Evolutionary conservation across 225 moss, liverwort and hornwort genomes (phyloP).

Genomic region (Lunularia cruciata): DNA sequence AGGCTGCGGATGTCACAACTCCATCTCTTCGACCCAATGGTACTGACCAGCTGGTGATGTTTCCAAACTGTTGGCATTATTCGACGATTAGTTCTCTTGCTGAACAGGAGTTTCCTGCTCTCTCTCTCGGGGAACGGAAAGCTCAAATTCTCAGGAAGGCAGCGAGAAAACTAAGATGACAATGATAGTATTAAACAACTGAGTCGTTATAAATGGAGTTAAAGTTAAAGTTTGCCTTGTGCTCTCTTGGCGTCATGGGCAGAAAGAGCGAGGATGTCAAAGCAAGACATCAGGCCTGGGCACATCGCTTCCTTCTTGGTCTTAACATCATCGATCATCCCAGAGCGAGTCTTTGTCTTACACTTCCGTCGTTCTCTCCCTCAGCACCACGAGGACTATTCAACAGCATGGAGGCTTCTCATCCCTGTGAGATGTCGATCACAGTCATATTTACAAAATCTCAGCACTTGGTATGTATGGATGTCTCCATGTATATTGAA

Average conservation of each 20-base stretch:
- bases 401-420: slow-evolving; percentile 39
- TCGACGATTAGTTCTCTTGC: too few relatives aligned
- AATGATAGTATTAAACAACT: too few relatives aligned
- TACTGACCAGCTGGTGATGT: slow-evolving; percentile 26
- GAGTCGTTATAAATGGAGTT: too few relatives aligned
- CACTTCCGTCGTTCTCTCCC: slow-evolving; percentile 37
- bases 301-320: slow-evolving; percentile 24
- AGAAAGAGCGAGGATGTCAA: slow-evolving; percentile 38
- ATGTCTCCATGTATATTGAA: too few relatives aligned
- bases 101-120: too few relatives aligned
- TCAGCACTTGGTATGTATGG: too few relatives aligned
- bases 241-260: slow-evolving; percentile 22
- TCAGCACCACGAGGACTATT: slow-evolving; percentile 24
- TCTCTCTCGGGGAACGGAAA: too few relatives aligned
- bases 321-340: slow-evolving; percentile 37
- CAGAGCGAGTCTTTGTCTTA: slow-evolving; percentile 24
- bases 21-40: slow-evolving; percentile 42
- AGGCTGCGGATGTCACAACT: slow-evolving; percentile 27
- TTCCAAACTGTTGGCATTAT: slow-evolving; percentile 12
- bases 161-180: too few relatives aligned
- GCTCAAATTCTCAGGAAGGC: too few relatives aligned
- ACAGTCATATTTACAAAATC: too few relatives aligned
- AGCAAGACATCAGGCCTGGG: slow-evolving; percentile 41
- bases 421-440: slow-evolving; percentile 20
- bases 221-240: background rate